Base-by-base conservation (phyloP, 192 early-diverging fungal genomes). In the Coemansia umbellata region DNA sequence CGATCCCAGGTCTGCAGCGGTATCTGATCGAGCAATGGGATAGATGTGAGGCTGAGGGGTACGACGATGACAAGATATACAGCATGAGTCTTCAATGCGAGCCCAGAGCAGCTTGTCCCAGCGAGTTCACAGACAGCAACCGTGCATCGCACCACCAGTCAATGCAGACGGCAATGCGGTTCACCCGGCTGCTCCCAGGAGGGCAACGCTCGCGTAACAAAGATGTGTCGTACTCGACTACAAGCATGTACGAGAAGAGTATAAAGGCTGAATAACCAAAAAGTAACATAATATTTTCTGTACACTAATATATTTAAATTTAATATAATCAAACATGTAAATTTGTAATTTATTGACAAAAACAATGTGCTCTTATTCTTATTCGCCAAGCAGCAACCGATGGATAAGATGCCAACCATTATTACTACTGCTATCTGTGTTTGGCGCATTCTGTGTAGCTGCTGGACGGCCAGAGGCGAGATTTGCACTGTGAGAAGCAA, bases 11-110 rank as follows among this genome's bases (percentile, higher is more conserved):
- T 0, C 37, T 80, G 14, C 72, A 76, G 52, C 60, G 65, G 44
- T 76, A 68, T 22, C 47, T 80, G 22, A 67, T 80, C 31, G 73
- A 73, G 37, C 63, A 76, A 37, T 76, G 73, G 67, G 61, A 62
- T n/a, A 28, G 24, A 30, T 62, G 55, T 22, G 63, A 66, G 26
- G 43, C 37, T 0, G 60, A 62, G n/a, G 57, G 63, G 0, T 72
- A 66, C 21, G 70, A 74, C 43, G 76, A 78, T 28, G 76, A 78
- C 19, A 68, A 54, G 26, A 65, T 78, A 8, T 78, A 78, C 17
- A 47, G 39, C 5, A 47, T 78, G 37, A 78, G 76, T 15, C 39
- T 78, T 31, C 30, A 48, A 8, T 47, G 69, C 18, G 76, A 78
- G 45, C 76, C 76, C 0, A 49, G 76, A 4, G 74, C 59, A 1